Conservation (phyloP, 306 rosid species). For the Citrullus colocynthis region DNA sequence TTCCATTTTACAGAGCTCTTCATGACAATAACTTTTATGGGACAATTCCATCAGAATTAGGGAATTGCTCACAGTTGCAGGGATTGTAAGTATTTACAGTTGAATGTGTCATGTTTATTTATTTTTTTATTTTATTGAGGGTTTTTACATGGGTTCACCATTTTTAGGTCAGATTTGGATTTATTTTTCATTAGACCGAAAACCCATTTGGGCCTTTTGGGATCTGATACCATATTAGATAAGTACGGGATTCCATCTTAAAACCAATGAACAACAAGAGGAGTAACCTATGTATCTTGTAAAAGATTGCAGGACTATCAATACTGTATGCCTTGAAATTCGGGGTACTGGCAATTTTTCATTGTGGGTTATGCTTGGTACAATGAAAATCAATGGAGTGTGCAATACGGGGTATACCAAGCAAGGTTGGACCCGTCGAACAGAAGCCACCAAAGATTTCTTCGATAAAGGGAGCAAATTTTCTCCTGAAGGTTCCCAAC, state of each 20-base stretch:
- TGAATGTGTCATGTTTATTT: background rate
- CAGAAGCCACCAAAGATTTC: background rate
- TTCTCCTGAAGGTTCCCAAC: background rate
- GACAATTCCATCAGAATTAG: constrained; percentile 80
- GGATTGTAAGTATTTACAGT: constrained; percentile 44
- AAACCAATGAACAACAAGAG: no score
- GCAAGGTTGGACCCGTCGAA: background rate
- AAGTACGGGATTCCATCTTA: no score
- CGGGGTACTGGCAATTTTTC: background rate
- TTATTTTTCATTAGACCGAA: no score
- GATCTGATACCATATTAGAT: no score
- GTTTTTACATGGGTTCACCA: no score
- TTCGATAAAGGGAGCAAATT: background rate
- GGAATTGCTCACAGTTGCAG: constrained; percentile 71
- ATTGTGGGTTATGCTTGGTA: background rate
- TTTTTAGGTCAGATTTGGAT: no score
- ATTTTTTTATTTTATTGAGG: background rate
- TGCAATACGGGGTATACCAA: background rate
- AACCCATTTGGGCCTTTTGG: no score
- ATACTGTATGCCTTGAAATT: background rate
- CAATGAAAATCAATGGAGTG: background rate
- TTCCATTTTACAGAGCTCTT: constrained; percentile 53
- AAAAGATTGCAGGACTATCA: no score
- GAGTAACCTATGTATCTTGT: no score
- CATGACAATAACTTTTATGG: constrained; percentile 76